phyloP scores from a whole-genome alignment of 169 alveolate genomes.

The Plasmodium relictum region DNA sequence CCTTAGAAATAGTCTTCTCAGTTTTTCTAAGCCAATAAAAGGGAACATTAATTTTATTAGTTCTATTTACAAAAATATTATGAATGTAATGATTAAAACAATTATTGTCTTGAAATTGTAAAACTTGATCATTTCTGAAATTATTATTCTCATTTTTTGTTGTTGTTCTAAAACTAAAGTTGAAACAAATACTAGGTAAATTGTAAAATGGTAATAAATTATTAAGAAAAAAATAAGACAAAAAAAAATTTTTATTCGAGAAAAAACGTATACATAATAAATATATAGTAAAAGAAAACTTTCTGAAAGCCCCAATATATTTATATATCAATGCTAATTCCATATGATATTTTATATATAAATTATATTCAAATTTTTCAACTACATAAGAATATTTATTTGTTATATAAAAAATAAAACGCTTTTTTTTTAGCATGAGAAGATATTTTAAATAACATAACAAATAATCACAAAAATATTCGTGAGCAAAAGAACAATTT shows the following conservation, averaged over 20 bases:
- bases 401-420: constrained; percentile 4
- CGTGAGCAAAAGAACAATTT: constrained; percentile 10
- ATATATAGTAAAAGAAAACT: constrained; percentile 58
- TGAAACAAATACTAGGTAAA: constrained; percentile 14
- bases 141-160: neutral
- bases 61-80: neutral
- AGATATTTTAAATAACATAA: constrained; percentile 52
- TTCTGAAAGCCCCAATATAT: constrained; percentile 55
- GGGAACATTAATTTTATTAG: constrained; percentile 6
- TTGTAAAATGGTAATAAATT: constrained; percentile 50
- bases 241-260: constrained; percentile 16
- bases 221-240: constrained; percentile 42
- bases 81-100: neutral
- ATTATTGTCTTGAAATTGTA: neutral
- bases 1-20: neutral
- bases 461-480: constrained; percentile 44
- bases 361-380: constrained; percentile 9
- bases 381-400: constrained; percentile 34
- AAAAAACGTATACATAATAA: constrained; percentile 35
- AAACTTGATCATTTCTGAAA: neutral
- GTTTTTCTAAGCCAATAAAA: constrained; percentile 21
- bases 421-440: constrained; percentile 29
- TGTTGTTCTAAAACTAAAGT: neutral
- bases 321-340: constrained; percentile 33
- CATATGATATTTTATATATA: constrained; percentile 31